These are phyloP conservation scores for Populus ilicifolia DNA, from an alignment of 345 rosid genomes.

Conservation along the genomic window DNA sequence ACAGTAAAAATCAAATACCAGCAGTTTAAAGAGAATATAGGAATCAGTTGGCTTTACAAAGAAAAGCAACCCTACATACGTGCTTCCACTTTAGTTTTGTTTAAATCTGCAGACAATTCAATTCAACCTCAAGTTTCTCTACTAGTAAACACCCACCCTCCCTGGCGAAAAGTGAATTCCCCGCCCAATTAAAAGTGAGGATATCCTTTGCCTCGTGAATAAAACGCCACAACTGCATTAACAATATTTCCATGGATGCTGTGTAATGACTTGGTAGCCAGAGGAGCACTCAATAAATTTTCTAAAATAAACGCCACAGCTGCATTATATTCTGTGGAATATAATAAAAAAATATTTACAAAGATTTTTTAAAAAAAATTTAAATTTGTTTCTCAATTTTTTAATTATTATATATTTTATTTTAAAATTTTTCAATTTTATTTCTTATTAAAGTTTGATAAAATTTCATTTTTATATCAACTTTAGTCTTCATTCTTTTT, in stretches of 20 bases:
- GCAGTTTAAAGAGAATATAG: conserved; percentile 16
- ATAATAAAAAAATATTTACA: too few species aligned
- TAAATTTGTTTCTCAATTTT: too few species aligned
- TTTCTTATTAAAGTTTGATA: too few species aligned
- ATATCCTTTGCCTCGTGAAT: conserved; percentile 30
- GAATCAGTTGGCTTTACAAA: conserved; percentile 24
- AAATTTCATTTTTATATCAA: too few species aligned
- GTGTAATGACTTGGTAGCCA: background rate
- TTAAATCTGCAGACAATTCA: background rate
- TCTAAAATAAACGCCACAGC: too few species aligned
- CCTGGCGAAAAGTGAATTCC: conserved; percentile 10
- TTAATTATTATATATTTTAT: too few species aligned
- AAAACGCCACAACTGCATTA: conserved; percentile 31
- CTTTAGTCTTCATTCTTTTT: too few species aligned
- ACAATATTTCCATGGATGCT: background rate
- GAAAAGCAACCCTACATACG: conserved; percentile 14
- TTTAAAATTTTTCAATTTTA: too few species aligned
- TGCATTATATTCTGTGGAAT: too few species aligned
- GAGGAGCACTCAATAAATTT: too few species aligned
- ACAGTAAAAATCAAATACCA: conserved; percentile 13
- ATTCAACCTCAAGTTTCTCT: conserved; percentile 6
- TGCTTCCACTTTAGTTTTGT: conserved; percentile 7
- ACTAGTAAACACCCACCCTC: conserved; percentile 1
- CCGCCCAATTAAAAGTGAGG: conserved; percentile 8
- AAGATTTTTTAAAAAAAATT: too few species aligned